A percentile compares a stretch with the other conserved stretches of the same genome.
phyloP scores from a whole-genome alignment of 148 eudicot genomes.

The Rhododendron ovatum region DNA sequence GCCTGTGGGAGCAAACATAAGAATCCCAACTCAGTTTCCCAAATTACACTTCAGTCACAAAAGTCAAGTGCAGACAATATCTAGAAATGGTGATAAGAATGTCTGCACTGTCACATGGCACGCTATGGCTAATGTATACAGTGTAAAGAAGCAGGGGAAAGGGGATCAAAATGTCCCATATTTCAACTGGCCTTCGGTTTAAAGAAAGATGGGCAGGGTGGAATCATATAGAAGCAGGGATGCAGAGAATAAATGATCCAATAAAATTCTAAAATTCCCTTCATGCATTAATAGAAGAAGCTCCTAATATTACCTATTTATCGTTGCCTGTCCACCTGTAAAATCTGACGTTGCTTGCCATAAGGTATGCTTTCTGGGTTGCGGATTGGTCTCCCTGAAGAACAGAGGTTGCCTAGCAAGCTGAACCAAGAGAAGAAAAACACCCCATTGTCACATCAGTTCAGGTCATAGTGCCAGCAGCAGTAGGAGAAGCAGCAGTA shows the following conservation, averaged over 20 bases:
- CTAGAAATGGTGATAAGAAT: neutral
- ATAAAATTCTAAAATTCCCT: neutral
- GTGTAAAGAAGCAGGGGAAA: neutral
- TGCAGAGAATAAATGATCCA: neutral
- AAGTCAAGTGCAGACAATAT: neutral
- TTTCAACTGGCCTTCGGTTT: neutral
- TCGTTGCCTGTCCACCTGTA: constrained; percentile 74
- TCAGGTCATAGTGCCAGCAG: neutral
- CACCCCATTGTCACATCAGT: neutral
- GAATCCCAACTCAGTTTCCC: neutral
- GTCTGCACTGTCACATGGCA: neutral
- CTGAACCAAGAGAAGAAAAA: constrained; percentile 28
- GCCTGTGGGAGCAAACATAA: constrained; percentile 41
- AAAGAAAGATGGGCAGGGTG: no score
- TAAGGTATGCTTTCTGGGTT: constrained; percentile 83
- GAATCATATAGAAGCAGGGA: neutral
- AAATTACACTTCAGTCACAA: neutral
- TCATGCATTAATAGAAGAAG: neutral
- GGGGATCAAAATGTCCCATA: neutral
- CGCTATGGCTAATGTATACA: neutral
- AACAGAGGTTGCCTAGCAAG: constrained; percentile 73
- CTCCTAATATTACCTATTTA: constrained; percentile 27
- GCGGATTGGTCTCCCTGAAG: constrained; percentile 90
- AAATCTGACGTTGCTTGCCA: constrained; percentile 92
- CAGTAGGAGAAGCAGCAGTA: neutral